Conservation (phyloP, 2,329 filamentous ascomycete species). For the Cordyceps farinosa region DNA sequence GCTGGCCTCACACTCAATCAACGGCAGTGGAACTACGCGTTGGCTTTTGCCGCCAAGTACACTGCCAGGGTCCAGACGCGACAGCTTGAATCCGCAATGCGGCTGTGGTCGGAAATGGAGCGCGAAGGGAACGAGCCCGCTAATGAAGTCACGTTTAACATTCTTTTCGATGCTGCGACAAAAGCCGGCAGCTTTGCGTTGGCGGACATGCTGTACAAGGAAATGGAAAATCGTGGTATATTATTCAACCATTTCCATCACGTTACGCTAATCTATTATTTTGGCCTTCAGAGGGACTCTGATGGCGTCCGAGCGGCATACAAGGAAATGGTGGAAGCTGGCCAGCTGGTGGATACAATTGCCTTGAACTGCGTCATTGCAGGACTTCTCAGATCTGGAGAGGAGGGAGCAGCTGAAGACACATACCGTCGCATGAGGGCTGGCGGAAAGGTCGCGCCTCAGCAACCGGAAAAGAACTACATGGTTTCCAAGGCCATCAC, state of each 20-base stretch:
- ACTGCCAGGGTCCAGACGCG: slow-evolving; percentile 57
- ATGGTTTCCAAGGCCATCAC: slow-evolving; percentile 48
- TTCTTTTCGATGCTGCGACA: slow-evolving; percentile 83
- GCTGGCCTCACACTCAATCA: slow-evolving; percentile 65
- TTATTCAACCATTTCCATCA: slow-evolving; percentile 75
- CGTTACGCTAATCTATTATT: slow-evolving; percentile 77
- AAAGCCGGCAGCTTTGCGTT: slow-evolving; percentile 81
- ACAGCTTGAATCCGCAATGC: slow-evolving; percentile 59
- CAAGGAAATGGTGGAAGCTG: slow-evolving; percentile 73
- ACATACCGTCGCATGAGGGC: slow-evolving; percentile 83
- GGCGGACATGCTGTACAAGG: slow-evolving; percentile 78
- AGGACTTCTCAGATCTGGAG: slow-evolving; percentile 71
- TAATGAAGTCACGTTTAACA: slow-evolving; percentile 84
- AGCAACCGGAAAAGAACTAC: slow-evolving; percentile 44
- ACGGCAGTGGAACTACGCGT: slow-evolving; percentile 78
- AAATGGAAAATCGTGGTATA: slow-evolving; percentile 70
- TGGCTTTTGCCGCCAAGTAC: slow-evolving; percentile 74
- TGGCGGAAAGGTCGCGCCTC: slow-evolving; percentile 41
- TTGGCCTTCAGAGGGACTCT: slow-evolving; percentile 71
- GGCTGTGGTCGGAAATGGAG: slow-evolving; percentile 90
- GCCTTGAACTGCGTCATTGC: slow-evolving; percentile 84
- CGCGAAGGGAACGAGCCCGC: slow-evolving; percentile 59
- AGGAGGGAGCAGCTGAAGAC: slow-evolving; percentile 71
- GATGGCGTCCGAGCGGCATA: slow-evolving; percentile 74
- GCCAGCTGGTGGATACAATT: slow-evolving; percentile 83